A percentile compares a stretch with the other conserved stretches of the same genome.
Evolutionary conservation across 129 eudicot species (phyloP).

Genomic region (Flaveria bidentis): DNA sequence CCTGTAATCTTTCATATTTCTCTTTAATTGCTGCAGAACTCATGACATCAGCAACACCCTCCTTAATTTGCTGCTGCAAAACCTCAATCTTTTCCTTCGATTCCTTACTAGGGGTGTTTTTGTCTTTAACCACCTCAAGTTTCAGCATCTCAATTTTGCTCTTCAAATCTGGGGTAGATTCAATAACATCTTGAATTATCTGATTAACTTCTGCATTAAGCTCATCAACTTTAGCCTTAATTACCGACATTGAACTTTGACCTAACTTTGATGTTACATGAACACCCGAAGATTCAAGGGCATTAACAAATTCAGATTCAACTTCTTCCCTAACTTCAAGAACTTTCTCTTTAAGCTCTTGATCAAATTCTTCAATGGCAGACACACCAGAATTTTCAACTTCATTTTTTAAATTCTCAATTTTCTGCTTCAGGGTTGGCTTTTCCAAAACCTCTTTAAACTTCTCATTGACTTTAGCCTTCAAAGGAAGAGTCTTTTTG

Average conservation of each 20-base stretch:
- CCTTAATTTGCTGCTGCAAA: constrained; percentile 55
- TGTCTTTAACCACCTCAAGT: constrained; percentile 49
- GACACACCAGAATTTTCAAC: constrained; percentile 46
- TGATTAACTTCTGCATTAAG: constrained; percentile 47
- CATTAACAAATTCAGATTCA: constrained; percentile 47
- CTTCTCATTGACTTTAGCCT: constrained; percentile 33
- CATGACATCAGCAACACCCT: constrained; percentile 55
- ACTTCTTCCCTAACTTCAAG: constrained; percentile 53
- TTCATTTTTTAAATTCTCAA: constrained; percentile 55
- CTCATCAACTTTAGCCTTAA: constrained; percentile 48
- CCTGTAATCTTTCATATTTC: constrained; percentile 49
- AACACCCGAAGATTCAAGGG: constrained; percentile 54
- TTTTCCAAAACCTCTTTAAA: constrained; percentile 35
- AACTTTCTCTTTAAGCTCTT: constrained; percentile 53
- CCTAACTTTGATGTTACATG: constrained; percentile 40
- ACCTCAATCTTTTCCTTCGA: constrained; percentile 58
- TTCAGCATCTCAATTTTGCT: constrained; percentile 58
- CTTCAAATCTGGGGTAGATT: constrained; percentile 58
- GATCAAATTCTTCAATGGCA: constrained; percentile 35
- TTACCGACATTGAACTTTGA: constrained; percentile 26
- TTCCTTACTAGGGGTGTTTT: constrained; percentile 50
- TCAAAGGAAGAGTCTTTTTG: constrained; percentile 41
- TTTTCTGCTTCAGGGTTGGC: constrained; percentile 57
- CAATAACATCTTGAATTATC: constrained; percentile 52
- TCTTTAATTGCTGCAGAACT: constrained; percentile 49